A percentile compares a stretch with the other conserved stretches of the same genome.
Conservation (phyloP, 1,284 basidiomycete species). For the Apiotrichum gracile region DNA sequence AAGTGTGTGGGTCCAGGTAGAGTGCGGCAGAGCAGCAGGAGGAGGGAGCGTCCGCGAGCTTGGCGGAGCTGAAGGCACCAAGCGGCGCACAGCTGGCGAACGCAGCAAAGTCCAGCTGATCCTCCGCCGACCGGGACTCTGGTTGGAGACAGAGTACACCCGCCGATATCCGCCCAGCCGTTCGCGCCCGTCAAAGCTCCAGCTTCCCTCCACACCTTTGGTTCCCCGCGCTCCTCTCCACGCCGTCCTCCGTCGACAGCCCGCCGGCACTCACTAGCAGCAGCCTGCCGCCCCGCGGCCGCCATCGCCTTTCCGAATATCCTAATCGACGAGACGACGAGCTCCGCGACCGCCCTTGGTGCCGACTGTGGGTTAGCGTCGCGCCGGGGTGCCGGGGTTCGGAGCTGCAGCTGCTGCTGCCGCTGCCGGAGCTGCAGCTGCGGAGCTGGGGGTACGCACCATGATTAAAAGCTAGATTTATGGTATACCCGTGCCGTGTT, state of each 20-base stretch:
- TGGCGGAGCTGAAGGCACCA: no score
- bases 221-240: no score
- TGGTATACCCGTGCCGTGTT: no score
- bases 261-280: slow-evolving; percentile 84
- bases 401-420: not conserved
- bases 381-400: not conserved
- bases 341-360: slow-evolving; percentile 31
- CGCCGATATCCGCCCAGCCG: no score
- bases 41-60: not conserved
- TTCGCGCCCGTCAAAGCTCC: no score
- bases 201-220: no score
- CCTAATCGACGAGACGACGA: slow-evolving; percentile 31
- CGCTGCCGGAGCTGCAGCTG: no score
- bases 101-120: no score
- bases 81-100: no score
- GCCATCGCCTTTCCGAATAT: slow-evolving; percentile 78
- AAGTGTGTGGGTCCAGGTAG: not conserved
- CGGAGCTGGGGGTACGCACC: not conserved
- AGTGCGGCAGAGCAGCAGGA: not conserved
- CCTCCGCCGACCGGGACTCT: no score
- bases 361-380: slow-evolving; percentile 25
- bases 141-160: no score
- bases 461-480: not conserved
- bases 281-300: slow-evolving; percentile 86
- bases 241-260: no score